These are phyloP conservation scores for sorghum (Sorghum bicolor) DNA, from an alignment of 176 grass and related monocot genomes.

Conservation along the genomic window Sorghum_bicolor_NCBIv3 NC_012872.2:71736001-71736500, in stretches of 20 bases:
- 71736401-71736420: conserved; percentile 72
- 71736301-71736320: conserved; percentile 59
- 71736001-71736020: conserved; percentile 82
- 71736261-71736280: conserved; percentile 89
- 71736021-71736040: conserved; percentile 66
- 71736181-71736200: conserved; percentile 76
- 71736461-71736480: conserved; percentile 73
- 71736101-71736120: conserved; percentile 87
- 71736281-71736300: conserved; percentile 68
- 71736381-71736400: conserved; percentile 72
- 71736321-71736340: conserved; percentile 61
- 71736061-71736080: conserved; percentile 54
- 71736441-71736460: conserved; percentile 75
- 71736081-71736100: conserved; percentile 61
- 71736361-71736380: conserved; percentile 84
- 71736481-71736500: conserved; percentile 70
- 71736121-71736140: conserved; percentile 92
- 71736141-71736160: conserved; percentile 62
- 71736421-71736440: conserved; percentile 64
- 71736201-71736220: conserved; percentile 83
- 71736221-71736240: conserved; percentile 59
- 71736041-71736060: conserved; percentile 74
- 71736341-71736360: conserved; percentile 59
- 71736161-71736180: conserved; percentile 74
- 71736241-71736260: conserved; percentile 66